Conservation (phyloP, 768 basidiomycete species). For the Aureoboletus auriporus region DNA sequence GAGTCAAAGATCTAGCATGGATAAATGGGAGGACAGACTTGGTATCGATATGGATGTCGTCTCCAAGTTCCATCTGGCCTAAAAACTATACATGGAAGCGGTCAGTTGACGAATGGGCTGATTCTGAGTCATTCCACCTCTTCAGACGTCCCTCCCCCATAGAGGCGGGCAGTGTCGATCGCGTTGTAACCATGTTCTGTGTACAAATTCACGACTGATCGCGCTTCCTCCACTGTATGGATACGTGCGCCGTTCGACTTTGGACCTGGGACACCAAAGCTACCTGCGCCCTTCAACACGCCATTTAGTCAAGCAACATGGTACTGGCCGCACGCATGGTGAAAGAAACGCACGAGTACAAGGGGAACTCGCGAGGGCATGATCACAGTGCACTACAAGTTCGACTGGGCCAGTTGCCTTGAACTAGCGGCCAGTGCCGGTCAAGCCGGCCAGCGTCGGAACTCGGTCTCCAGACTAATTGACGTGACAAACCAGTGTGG, state of each 20-base stretch:
- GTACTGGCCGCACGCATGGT: no score
- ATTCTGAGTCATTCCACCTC: slow-evolving; percentile 8
- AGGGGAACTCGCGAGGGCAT: slow-evolving; percentile 10
- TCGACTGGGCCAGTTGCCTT: no score
- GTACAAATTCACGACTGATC: slow-evolving; percentile 11
- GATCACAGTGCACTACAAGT: background rate
- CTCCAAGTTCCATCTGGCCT: slow-evolving; percentile 9
- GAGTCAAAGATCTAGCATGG: background rate
- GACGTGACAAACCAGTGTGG: no score
- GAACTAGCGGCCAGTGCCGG: no score
- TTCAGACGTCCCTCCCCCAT: slow-evolving; percentile 21
- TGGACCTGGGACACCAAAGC: slow-evolving; percentile 17
- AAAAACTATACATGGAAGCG: slow-evolving; percentile 9
- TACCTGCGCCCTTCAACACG: slow-evolving; percentile 16
- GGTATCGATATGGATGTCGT: slow-evolving; percentile 12
- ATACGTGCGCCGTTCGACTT: slow-evolving; percentile 20
- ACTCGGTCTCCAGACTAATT: no score
- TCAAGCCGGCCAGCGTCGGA: no score
- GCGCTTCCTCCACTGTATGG: slow-evolving; percentile 12
- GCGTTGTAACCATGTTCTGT: slow-evolving; percentile 12
- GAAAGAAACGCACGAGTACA: slow-evolving; percentile 7
- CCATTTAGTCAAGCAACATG: background rate
- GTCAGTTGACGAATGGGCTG: background rate
- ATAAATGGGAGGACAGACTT: slow-evolving; percentile 8
- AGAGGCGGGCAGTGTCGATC: slow-evolving; percentile 22